These are phyloP conservation scores for Claviceps monticola DNA, from an alignment of 2,329 filamentous ascomycete species.

Conservation along the genomic window DNA sequence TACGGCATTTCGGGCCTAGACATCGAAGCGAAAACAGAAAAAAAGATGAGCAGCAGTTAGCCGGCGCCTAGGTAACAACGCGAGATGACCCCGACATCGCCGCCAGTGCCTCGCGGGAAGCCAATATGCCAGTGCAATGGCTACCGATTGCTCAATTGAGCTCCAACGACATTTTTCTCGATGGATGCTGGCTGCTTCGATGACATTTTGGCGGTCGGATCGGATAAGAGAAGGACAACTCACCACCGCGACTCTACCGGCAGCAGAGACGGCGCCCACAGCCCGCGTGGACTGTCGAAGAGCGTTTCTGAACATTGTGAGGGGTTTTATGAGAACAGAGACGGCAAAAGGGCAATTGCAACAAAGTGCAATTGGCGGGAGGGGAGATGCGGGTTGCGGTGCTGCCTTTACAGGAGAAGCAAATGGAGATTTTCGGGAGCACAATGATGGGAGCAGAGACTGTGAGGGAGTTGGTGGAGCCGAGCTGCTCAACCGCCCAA, in stretches of 20 bases:
- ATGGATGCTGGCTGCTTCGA: constrained; percentile 24
- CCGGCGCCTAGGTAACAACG: constrained; percentile 32
- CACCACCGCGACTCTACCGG: constrained; percentile 87
- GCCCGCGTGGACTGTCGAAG: constrained; percentile 92
- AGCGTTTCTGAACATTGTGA: constrained; percentile 92
- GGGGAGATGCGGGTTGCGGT: constrained; percentile 42
- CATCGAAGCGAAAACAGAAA: constrained; percentile 26
- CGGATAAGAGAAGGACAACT: constrained; percentile 41
- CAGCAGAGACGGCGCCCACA: constrained; percentile 84
- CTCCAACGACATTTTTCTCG: constrained; percentile 14
- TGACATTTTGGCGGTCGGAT: constrained; percentile 30
- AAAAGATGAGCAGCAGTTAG: constrained; percentile 27
- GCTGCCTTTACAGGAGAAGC: constrained; percentile 31
- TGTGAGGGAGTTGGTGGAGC: constrained; percentile 28
- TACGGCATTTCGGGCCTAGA: constrained; percentile 70
- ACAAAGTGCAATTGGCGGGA: constrained; percentile 45
- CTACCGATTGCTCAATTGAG: constrained; percentile 23
- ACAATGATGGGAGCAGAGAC: constrained; percentile 27
- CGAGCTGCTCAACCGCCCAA: constrained; percentile 20
- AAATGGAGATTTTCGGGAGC: constrained; percentile 32
- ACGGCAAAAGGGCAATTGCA: constrained; percentile 49
- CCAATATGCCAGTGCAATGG: background rate
- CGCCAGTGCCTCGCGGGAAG: background rate
- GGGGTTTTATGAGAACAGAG: constrained; percentile 35
- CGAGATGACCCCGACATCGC: constrained; percentile 10